Conservation (phyloP, 345 rosid species). For the Zanthoxylum bungeanum region DNA sequence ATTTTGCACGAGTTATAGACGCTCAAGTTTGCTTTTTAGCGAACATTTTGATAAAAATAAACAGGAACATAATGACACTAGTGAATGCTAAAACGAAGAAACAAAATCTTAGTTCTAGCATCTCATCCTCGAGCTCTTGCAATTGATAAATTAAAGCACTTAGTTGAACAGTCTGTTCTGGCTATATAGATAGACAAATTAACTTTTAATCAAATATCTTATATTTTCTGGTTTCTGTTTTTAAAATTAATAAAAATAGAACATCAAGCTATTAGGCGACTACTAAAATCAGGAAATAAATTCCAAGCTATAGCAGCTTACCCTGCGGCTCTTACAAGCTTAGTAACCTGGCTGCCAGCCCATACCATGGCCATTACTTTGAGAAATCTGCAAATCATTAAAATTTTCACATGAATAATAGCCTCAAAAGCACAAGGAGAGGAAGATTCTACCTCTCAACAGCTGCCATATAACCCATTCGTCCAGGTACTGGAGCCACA, state of each 20-base stretch:
- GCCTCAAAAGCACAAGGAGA: constrained; percentile 13
- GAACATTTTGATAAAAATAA: too few relatives aligned
- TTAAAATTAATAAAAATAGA: neutral
- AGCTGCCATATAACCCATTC: constrained; percentile 76
- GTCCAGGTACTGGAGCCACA: constrained; percentile 80
- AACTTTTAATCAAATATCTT: neutral
- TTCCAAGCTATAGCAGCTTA: constrained; percentile 33
- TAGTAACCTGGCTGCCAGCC: constrained; percentile 98
- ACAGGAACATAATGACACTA: neutral
- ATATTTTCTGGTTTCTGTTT: too few relatives aligned
- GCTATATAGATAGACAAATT: neutral
- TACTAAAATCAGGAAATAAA: neutral
- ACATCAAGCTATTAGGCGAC: neutral
- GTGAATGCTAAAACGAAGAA: neutral
- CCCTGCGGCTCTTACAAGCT: constrained; percentile 87
- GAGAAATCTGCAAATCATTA: constrained; percentile 56
- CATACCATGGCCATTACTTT: constrained; percentile 97
- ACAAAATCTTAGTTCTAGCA: neutral
- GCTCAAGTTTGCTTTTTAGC: too few relatives aligned
- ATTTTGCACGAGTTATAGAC: neutral
- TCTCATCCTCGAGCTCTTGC: neutral
- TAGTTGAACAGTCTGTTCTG: neutral
- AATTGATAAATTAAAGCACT: neutral
- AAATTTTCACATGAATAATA: constrained; percentile 10
- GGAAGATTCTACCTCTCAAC: constrained; percentile 55